Conservation (phyloP, 106 monocot genomes). For the Dendrobium catenatum region DNA sequence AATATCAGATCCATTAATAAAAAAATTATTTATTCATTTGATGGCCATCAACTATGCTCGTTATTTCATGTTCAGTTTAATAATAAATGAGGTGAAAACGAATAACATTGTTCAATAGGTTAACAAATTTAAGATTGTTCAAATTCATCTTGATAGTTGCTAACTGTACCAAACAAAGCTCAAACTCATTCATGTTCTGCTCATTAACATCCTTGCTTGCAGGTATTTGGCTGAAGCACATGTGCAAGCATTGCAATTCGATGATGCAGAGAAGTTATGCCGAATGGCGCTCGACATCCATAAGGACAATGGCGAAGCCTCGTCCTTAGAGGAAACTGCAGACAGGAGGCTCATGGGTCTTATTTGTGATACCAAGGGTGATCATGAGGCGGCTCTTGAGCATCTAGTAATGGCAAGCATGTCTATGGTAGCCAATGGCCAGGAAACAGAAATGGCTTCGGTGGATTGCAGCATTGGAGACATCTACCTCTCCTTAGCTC, state of each 20-base stretch:
- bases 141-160: background rate
- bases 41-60: background rate
- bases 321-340: conserved; percentile 53
- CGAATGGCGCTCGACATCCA: conserved; percentile 60
- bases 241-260: conserved; percentile 63
- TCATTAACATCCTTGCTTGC: conserved; percentile 13
- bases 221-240: conserved; percentile 66
- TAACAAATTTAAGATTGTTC: background rate
- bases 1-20: background rate
- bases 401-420: conserved; percentile 61
- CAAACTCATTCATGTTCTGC: background rate
- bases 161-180: too few species aligned
- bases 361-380: conserved; percentile 62
- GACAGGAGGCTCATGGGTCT: conserved; percentile 70
- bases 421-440: conserved; percentile 62
- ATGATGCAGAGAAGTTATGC: conserved; percentile 60
- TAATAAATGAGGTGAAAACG: background rate
- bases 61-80: background rate
- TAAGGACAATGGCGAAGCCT: conserved; percentile 26
- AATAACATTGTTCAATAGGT: background rate
- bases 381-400: conserved; percentile 57
- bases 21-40: background rate
- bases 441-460: conserved; percentile 54
- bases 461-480: conserved; percentile 72
- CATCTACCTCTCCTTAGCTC: conserved; percentile 42